Conservation (phyloP, 768 basidiomycete species). For the Phaeotremella fagi region DNA sequence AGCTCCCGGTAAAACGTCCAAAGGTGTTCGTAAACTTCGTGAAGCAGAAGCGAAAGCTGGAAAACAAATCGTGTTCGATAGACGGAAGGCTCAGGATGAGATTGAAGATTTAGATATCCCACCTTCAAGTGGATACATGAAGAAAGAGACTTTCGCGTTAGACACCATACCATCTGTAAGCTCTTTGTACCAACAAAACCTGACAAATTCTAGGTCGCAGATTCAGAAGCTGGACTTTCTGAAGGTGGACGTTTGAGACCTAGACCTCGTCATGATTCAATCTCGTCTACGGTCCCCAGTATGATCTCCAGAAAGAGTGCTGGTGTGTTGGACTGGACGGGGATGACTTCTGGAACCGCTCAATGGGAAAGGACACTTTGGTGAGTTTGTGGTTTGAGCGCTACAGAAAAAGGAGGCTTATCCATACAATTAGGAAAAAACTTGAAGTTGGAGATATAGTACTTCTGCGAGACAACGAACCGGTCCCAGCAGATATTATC, state of each 20-base stretch:
- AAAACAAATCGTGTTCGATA: conserved; percentile 60
- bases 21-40: conserved; percentile 77
- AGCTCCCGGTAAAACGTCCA: conserved; percentile 54
- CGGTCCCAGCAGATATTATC: conserved; percentile 91
- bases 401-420: neutral
- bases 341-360: conserved; percentile 64
- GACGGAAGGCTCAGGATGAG: conserved; percentile 25
- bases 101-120: conserved; percentile 14
- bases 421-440: conserved; percentile 63
- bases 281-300: conserved; percentile 23
- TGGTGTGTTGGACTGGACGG: conserved; percentile 78
- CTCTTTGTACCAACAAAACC: neutral
- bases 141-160: conserved; percentile 45
- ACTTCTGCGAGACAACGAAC: conserved; percentile 83
- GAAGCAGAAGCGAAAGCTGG: conserved; percentile 68
- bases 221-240: neutral
- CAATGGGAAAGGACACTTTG: conserved; percentile 93
- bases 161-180: conserved; percentile 68
- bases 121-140: neutral
- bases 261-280: neutral
- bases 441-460: conserved; percentile 96
- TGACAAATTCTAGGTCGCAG: neutral
- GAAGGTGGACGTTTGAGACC: neutral
- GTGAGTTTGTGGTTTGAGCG: conserved; percentile 5
- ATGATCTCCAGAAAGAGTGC: conserved; percentile 47